phyloP scores from a whole-genome alignment of 2,329 filamentous ascomycete species.

The Arthrobotrys conoides region DNA sequence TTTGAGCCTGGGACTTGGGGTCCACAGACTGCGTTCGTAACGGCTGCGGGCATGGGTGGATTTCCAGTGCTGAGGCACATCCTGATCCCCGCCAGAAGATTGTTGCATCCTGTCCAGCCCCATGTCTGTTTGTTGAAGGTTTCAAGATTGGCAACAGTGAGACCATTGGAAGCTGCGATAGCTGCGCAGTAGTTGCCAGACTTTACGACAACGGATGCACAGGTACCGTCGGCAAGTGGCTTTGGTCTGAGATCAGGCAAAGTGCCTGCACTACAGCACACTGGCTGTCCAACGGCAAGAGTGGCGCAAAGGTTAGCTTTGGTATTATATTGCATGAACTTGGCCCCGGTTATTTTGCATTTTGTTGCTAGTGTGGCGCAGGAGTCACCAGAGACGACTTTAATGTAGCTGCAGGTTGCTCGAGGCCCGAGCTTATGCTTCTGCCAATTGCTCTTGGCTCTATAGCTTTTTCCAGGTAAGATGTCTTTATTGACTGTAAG shows the following conservation, averaged over 20 bases:
- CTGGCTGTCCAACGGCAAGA: slow-evolving; percentile 64
- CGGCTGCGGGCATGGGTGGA: slow-evolving; percentile 65
- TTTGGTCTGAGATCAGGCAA: slow-evolving; percentile 66
- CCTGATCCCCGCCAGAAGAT: slow-evolving; percentile 63
- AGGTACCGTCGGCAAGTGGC: slow-evolving; percentile 66
- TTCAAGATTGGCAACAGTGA: slow-evolving; percentile 61
- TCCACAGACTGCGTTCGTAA: slow-evolving; percentile 66
- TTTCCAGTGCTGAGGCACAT: slow-evolving; percentile 67
- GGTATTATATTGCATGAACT: slow-evolving; percentile 65
- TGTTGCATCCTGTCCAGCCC: slow-evolving; percentile 66
- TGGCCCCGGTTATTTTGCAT: slow-evolving; percentile 63
- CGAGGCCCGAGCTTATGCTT: slow-evolving; percentile 4
- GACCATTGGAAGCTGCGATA: slow-evolving; percentile 63
- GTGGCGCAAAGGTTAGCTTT: slow-evolving; percentile 65
- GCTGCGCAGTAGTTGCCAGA: slow-evolving; percentile 65
- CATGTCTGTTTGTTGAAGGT: slow-evolving; percentile 67
- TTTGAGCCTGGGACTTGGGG: slow-evolving; percentile 65
- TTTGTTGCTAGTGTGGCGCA: slow-evolving; percentile 63
- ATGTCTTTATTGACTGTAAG: not conserved
- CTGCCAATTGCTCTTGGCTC: slow-evolving; percentile 26
- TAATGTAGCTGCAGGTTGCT: slow-evolving; percentile 32
- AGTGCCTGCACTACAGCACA: slow-evolving; percentile 67
- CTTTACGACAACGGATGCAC: slow-evolving; percentile 65
- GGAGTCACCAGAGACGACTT: slow-evolving; percentile 55
- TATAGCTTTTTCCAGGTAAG: not conserved